phyloP scores from a whole-genome alignment of 2,329 filamentous ascomycete genomes.

The Nemania sp. region DNA sequence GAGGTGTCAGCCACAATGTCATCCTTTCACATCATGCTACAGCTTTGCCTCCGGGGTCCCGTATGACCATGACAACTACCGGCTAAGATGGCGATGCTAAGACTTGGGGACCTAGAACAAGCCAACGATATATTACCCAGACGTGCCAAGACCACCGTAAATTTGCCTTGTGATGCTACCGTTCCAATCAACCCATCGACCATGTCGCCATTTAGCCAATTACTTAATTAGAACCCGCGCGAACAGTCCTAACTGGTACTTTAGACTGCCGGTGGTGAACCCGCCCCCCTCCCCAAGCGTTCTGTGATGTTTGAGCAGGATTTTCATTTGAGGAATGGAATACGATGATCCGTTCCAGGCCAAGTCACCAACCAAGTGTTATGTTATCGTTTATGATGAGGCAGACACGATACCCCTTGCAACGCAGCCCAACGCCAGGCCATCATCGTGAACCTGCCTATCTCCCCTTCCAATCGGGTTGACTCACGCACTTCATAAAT shows the following conservation, averaged over 20 bases:
- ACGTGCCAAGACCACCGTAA: slow-evolving; percentile 33
- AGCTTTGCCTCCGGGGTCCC: slow-evolving; percentile 22
- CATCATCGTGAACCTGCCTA: slow-evolving; percentile 6
- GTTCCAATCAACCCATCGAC: slow-evolving; percentile 19
- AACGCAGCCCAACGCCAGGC: neutral
- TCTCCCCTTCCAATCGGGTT: slow-evolving; percentile 15
- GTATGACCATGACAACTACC: slow-evolving; percentile 29
- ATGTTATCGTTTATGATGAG: too few relatives aligned
- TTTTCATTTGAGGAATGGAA: slow-evolving; percentile 26
- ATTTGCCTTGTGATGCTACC: slow-evolving; percentile 27
- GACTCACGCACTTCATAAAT: neutral
- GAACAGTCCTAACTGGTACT: slow-evolving; percentile 6
- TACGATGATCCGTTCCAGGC: slow-evolving; percentile 23
- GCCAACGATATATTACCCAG: slow-evolving; percentile 37
- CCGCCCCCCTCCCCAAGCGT: slow-evolving; percentile 3
- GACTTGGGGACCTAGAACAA: slow-evolving; percentile 35
- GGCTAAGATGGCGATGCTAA: slow-evolving; percentile 34
- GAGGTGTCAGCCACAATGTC: slow-evolving; percentile 19
- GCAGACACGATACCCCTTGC: neutral
- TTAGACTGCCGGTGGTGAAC: slow-evolving; percentile 3
- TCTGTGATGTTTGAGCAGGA: slow-evolving; percentile 9
- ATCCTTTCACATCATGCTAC: slow-evolving; percentile 31
- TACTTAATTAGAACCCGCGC: slow-evolving; percentile 13
- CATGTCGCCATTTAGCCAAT: slow-evolving; percentile 38
- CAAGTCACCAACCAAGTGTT: slow-evolving; percentile 6